Evolutionary conservation across 257 asterid genomes (phyloP), one percentile per base, ranked within the genome.

Genomic region (Linaria vulgaris): DNA sequence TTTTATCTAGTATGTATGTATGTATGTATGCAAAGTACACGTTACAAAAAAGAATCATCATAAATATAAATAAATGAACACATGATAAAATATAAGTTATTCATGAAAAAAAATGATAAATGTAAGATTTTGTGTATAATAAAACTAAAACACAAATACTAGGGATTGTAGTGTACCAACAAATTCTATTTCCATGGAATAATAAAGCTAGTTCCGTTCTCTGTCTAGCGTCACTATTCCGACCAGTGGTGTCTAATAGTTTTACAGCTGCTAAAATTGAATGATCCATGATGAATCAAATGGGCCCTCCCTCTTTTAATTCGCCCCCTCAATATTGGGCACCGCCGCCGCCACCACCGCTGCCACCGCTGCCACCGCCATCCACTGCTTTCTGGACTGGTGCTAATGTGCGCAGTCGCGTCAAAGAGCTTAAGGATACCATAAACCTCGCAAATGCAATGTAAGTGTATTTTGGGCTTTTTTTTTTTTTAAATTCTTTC

Each of bases 311-410:
- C 17, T 88, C 79, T 5, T 83, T 64, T 56, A 48, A 66, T 72
- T 23, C 74, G 44, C 78, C 49, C 20, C 64, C n/a, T 30, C 64
- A 51, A 51, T 73, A 63, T 12, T 77, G 83, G 86, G 72, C 70
- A 0, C 72, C 72, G 47, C 58, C 73, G 64, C 49, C 83, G 63
- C 75, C 79, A 17, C 94, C 88, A 5, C 66, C 64, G 23, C 56
- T 69, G 62, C 92, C 86, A 59, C 79, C 85, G 4, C 51, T 82
- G 16, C 89, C 95, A 17, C 91, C 87, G 27, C 83, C 91, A 9
- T 77, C 94, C 4, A 64, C 83, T 47, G 46, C 84, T 61, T 88
- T 80, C 71, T 83, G 84, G 89, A 77, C 82, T 31, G 54, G 80
- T 45, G 57, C 68, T 21, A 83, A 80, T 54, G 82, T 80, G 27